Evolutionary conservation across 768 basidiomycete genomes (phyloP).

Genomic region (Asterophora parasitica): DNA sequence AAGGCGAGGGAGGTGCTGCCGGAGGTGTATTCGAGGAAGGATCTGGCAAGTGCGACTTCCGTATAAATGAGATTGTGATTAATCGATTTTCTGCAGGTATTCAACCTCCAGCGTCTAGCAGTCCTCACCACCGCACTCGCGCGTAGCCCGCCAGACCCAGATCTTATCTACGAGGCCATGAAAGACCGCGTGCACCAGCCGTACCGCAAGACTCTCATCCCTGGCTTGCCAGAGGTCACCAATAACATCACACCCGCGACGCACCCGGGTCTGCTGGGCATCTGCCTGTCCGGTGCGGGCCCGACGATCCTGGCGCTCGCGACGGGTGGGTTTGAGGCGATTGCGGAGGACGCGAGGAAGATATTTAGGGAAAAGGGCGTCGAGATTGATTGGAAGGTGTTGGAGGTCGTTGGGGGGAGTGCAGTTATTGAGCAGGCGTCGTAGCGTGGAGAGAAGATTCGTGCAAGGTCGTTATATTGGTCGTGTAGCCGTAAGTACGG

Average conservation of each 20-base stretch:
- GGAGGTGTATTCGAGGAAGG: constrained; percentile 76
- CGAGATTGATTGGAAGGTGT: constrained; percentile 86
- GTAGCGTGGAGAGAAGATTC: constrained; percentile 7
- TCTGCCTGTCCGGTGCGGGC: constrained; percentile 96
- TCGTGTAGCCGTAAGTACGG: constrained; percentile 3
- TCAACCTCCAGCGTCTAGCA: constrained; percentile 94
- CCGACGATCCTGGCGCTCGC: constrained; percentile 97
- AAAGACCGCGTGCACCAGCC: constrained; percentile 98
- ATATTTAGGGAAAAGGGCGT: constrained; percentile 72
- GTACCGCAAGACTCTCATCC: constrained; percentile 86
- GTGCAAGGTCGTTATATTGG: constrained; percentile 15
- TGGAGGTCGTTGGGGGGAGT: constrained; percentile 56
- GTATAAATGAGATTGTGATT: no score
- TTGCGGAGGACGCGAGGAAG: constrained; percentile 73
- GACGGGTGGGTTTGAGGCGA: constrained; percentile 74
- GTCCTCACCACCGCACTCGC: constrained; percentile 93
- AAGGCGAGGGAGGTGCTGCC: constrained; percentile 92
- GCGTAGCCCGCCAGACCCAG: constrained; percentile 87
- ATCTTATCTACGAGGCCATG: constrained; percentile 99
- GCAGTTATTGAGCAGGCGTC: constrained; percentile 21
- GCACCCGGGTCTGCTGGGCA: constrained; percentile 93
- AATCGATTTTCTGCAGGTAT: constrained; percentile 69
- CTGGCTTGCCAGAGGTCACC: constrained; percentile 91
- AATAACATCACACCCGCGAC: constrained; percentile 80
- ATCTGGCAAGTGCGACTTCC: constrained; percentile 60